A percentile compares a stretch with the other conserved stretches of the same genome.
These are phyloP conservation scores for Lactarius deliciosus DNA, from an alignment of 768 basidiomycete genomes.

Conservation along the genomic window DNA sequence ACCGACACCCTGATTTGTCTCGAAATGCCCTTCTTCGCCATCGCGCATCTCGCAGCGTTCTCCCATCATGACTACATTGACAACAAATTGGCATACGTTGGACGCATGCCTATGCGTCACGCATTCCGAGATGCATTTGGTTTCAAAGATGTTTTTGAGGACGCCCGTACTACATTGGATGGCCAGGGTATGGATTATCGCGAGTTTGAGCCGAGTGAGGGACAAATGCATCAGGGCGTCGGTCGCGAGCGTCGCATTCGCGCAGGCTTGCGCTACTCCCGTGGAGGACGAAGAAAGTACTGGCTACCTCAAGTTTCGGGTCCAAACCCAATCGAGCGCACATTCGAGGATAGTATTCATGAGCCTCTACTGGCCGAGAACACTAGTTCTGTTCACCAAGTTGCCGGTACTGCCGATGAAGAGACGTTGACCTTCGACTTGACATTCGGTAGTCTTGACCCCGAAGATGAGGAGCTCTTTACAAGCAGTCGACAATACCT, in stretches of 20 bases:
- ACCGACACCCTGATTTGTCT: conserved; percentile 91
- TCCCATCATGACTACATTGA: conserved; percentile 86
- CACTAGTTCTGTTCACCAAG: conserved; percentile 61
- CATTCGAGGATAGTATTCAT: conserved; percentile 55
- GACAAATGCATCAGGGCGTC: conserved; percentile 84
- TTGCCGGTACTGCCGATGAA: conserved; percentile 62
- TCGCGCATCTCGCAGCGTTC: conserved; percentile 95
- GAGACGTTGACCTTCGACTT: conserved; percentile 49
- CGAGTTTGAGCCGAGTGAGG: conserved; percentile 94
- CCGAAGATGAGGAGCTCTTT: conserved; percentile 75
- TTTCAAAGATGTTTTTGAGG: conserved; percentile 80
- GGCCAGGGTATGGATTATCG: conserved; percentile 95
- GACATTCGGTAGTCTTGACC: conserved; percentile 67
- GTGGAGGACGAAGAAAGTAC: conserved; percentile 91
- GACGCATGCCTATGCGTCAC: conserved; percentile 85
- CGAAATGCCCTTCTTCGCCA: conserved; percentile 97
- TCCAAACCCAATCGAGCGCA: conserved; percentile 41
- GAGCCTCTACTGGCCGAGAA: conserved; percentile 74
- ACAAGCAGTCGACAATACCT: conserved; percentile 72
- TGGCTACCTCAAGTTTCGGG: conserved; percentile 79
- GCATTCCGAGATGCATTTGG: conserved; percentile 91
- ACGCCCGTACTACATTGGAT: conserved; percentile 74
- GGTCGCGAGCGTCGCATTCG: conserved; percentile 85
- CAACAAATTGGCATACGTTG: conserved; percentile 59
- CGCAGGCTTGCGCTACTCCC: conserved; percentile 88